Percentiles rank a stretch among this genome's conserved stretches.
Conservation (phyloP, 139 green algal species). For the Chara braunii region DNA sequence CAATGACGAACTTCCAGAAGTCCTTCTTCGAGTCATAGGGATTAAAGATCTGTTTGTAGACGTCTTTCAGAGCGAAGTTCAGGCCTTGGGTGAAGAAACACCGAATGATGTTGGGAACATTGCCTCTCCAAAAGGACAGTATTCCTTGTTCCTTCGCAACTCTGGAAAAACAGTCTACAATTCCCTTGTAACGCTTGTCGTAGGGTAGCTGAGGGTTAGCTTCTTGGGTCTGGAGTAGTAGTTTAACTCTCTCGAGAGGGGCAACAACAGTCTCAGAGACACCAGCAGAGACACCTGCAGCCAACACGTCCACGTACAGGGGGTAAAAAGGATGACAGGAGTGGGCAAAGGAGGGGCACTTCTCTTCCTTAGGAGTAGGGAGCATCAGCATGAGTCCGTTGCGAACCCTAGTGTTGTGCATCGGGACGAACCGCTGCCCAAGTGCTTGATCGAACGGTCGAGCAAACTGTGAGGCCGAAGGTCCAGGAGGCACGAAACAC, state of each 20-base stretch:
- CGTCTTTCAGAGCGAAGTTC: constrained; percentile 99
- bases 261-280: constrained; percentile 90
- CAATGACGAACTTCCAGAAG: constrained; percentile 49
- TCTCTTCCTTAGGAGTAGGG: too few relatives aligned
- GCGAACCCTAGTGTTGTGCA: too few relatives aligned
- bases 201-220: constrained; percentile 44
- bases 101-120: constrained; percentile 91
- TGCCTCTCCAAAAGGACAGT: constrained; percentile 91
- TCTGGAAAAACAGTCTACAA: constrained; percentile 86
- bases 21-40: constrained; percentile 84
- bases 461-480: too few relatives aligned
- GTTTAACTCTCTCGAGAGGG: constrained; percentile 95
- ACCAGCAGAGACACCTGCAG: constrained; percentile 68
- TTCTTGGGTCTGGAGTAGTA: constrained; percentile 82
- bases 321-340: too few relatives aligned
- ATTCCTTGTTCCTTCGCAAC: constrained; percentile 78
- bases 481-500: too few relatives aligned
- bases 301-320: constrained; percentile 61
- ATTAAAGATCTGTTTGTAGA: constrained; percentile 95
- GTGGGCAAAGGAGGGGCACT: too few relatives aligned
- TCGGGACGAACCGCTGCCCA: too few relatives aligned
- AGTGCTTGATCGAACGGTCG: too few relatives aligned
- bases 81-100: constrained; percentile 91
- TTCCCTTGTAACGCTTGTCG: constrained; percentile 46
- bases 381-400: too few relatives aligned